Evolutionary conservation across 495 filamentous ascomycete species (phyloP), one percentile per base, ranked within the genome.

Genomic region (Lepidopterella palustris): DNA sequence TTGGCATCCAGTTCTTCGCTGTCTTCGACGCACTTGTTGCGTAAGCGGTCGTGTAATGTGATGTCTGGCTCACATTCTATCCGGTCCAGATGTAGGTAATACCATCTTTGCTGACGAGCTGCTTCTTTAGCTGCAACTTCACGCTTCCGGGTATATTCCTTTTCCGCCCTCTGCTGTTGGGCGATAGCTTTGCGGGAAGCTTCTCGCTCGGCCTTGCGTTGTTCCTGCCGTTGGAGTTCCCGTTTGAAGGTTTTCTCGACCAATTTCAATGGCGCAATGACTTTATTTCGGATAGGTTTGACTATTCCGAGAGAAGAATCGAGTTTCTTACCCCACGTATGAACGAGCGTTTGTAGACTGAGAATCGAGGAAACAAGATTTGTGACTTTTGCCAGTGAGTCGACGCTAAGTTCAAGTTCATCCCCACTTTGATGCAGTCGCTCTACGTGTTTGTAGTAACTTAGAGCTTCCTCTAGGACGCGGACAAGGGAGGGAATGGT

Each of bases 11-110:
- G 45, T 21, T 61, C 63, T 1, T 50, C 57, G 0, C 31, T 18
- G 31, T 60, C 47, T 4, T 53, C 55, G 45, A 53, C 5, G n/a
- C 28, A 45, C 18, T 61, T 56, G 9, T 31, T 20, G 3, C 23
- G 47, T 4, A 63, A 48, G 15, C 26, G 47, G 24, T 25, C 42
- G 13, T 13, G 48, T 11, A 57, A n/a, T 15, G 15, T 2, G 21
- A 24, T n/a, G 26, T 68, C 61, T 11, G 59, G 65, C 39, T 68
- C 65, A 23, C 47, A 60, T 11, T 39, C 8, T 24, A 60, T 25
- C 8, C 65, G 57, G n/a, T 8, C n/a, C 8, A 62, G 20, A 50
- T 68, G 61, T 1, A 68, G 61, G 27, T 51, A 8, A n/a, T 49
- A 32, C 65, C 65, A 64, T 10, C 47, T 15, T 4, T 15, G 9